Evolutionary conservation across 805 yeast genomes (phyloP), one percentile per base, ranked within the genome.

Genomic region (Kodamaea neixiangensis): DNA sequence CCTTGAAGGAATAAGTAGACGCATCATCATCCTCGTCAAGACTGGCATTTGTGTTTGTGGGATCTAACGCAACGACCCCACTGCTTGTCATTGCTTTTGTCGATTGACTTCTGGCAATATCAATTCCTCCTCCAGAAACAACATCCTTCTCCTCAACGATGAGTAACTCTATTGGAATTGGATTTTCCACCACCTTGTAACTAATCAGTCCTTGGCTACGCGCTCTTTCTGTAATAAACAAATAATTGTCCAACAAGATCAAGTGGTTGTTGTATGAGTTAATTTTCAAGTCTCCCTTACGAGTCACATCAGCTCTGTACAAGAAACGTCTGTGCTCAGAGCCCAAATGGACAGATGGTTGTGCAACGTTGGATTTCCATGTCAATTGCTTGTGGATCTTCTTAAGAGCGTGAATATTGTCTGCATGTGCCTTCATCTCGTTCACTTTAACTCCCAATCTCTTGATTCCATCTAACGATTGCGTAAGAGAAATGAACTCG

Each of bases 191-290:
- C 0, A 84, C 75, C 47, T 46, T 52, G 35, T 48, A 55, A 18
- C 43, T 45, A 5, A 48, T 66, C 10, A 57, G 58, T 9, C 64
- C 54, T 7, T 71, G 78, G 42, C 76, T 78, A 7, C 72, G 71
- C 2, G 78, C 65, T 44, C 75, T 75, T 38, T 89, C 85, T 0
- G 89, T 84, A 1, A 89, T 77, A 29, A 89, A 61, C 41, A 89
- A 66, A 58, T 76, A 87, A 59, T 89, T 87, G 61, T 89, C 96
- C 47, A 89, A 67, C 22, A 89, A 67, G 15, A 88, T 80, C 19
- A 87, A 58, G 55, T 80, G 77, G 44, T 67, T 68, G 0, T 77
- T 71, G 6, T 73, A 68, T 37, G 87, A 75, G 37, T 84, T 85
- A 25, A 83, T 70, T 72, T 83, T 80, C 58, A 83, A 69, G 45